Evolutionary conservation across 2,329 filamentous ascomycete genomes (phyloP).

Genomic region (Monosporascus cannonballus): DNA sequence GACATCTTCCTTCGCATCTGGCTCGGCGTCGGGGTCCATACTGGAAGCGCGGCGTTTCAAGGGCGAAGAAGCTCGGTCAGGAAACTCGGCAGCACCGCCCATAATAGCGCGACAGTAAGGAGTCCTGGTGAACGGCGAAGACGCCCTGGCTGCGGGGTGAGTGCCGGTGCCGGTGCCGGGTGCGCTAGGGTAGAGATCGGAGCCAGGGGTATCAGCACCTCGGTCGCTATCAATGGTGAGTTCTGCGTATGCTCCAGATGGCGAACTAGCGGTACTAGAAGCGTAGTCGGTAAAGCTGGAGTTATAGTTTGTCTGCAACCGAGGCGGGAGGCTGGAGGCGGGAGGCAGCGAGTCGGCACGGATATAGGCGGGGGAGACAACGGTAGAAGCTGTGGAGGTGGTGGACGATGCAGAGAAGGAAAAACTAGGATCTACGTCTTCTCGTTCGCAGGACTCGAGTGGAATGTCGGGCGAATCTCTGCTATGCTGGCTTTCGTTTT

Average conservation of each 20-base stretch:
- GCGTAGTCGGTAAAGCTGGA: slow-evolving; percentile 42
- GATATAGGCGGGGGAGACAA: slow-evolving; percentile 27
- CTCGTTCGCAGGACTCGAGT: slow-evolving; percentile 47
- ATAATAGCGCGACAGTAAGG: slow-evolving; percentile 48
- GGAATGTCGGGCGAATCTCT: slow-evolving; percentile 36
- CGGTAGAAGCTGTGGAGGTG: slow-evolving; percentile 31
- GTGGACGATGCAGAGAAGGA: slow-evolving; percentile 43
- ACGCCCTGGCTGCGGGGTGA: slow-evolving; percentile 33
- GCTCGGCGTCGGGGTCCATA: slow-evolving; percentile 46
- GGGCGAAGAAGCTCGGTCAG: slow-evolving; percentile 58
- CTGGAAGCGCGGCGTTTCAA: slow-evolving; percentile 58
- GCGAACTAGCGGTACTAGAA: slow-evolving; percentile 52
- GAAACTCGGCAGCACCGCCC: slow-evolving; percentile 51
- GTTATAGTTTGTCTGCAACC: slow-evolving; percentile 40
- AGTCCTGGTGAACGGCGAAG: slow-evolving; percentile 45
- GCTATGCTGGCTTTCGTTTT: slow-evolving; percentile 31
- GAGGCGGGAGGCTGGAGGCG: slow-evolving; percentile 45
- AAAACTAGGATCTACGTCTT: slow-evolving; percentile 37
- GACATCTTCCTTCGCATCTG: slow-evolving; percentile 36
- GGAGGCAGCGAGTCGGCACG: slow-evolving; percentile 31
- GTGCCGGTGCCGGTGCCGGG: slow-evolving; percentile 18
- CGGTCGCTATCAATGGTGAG: slow-evolving; percentile 51
- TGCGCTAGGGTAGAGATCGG: slow-evolving; percentile 36
- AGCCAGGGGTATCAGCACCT: slow-evolving; percentile 33
- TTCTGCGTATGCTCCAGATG: slow-evolving; percentile 50